Percentiles rank a stretch among this genome's conserved stretches.
phyloP scores from a whole-genome alignment of 352 stramenopile species.

The Phytophthora multivora region DNA sequence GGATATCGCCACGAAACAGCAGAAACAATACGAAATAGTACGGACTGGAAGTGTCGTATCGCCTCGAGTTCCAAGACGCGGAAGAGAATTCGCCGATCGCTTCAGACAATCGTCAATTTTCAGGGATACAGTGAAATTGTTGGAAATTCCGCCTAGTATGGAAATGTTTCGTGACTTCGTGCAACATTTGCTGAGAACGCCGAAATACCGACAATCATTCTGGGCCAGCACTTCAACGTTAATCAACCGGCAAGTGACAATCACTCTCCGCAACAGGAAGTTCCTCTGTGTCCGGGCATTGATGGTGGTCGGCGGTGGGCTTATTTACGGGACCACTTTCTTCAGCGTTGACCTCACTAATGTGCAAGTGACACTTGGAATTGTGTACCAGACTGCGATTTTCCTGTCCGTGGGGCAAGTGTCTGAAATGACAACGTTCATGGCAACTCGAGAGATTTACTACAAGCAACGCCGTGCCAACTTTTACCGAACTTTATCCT shows the following conservation, averaged over 20 bases:
- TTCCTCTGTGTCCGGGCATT: not conserved
- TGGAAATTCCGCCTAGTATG: not conserved
- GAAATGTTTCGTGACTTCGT: not conserved
- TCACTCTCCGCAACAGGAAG: not conserved
- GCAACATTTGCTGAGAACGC: slow-evolving; percentile 1
- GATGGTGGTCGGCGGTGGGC: slow-evolving; percentile 1
- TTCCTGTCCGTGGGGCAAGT: slow-evolving; percentile 3
- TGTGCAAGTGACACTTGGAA: slow-evolving; percentile 5
- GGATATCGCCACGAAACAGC: slow-evolving; percentile 31
- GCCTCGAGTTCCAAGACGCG: not conserved
- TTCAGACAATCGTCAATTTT: slow-evolving; percentile 6
- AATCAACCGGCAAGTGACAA: not conserved
- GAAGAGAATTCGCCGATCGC: not conserved
- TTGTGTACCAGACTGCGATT: slow-evolving; percentile 11
- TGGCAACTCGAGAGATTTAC: slow-evolving; percentile 3
- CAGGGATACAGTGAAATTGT: not conserved
- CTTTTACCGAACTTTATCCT: slow-evolving; percentile 4
- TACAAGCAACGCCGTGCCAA: slow-evolving; percentile 2
- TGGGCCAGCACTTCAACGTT: not conserved
- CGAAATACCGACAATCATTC: slow-evolving; percentile 4
- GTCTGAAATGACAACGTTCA: slow-evolving; percentile 2
- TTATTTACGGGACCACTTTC: slow-evolving; percentile 7
- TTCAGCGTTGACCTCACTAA: slow-evolving; percentile 3
- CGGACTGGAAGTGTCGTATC: not conserved
- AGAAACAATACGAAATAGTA: slow-evolving; percentile 12